These are phyloP conservation scores for Luffa acutangula DNA, from an alignment of 306 rosid genomes.

Conservation along the genomic window DNA sequence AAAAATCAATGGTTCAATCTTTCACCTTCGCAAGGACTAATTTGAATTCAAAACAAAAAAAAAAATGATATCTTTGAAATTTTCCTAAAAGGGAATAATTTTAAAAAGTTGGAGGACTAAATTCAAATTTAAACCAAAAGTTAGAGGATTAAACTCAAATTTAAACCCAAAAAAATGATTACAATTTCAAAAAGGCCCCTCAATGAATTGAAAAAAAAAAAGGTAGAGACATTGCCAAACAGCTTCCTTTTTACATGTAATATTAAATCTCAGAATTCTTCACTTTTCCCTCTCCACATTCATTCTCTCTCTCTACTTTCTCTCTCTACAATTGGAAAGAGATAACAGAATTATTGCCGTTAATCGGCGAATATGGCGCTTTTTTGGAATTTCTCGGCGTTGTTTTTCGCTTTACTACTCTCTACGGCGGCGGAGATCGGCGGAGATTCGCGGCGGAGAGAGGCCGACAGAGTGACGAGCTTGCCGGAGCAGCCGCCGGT, in stretches of 20 bases:
- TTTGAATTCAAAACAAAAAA: no score
- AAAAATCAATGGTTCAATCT: no score
- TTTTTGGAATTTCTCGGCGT: neutral
- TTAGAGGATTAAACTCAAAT: neutral
- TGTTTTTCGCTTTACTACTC: neutral
- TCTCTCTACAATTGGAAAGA: neutral
- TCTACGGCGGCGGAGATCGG: neutral
- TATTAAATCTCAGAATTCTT: neutral
- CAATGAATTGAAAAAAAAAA: neutral
- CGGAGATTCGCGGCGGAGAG: constrained; percentile 10
- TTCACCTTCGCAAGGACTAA: no score
- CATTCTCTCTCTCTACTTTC: neutral
- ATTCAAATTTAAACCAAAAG: neutral
- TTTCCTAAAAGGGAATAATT: neutral
- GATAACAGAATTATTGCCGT: neutral
- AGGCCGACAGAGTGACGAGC: constrained; percentile 37
- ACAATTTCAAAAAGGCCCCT: neutral
- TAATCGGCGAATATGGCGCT: neutral
- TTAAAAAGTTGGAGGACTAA: neutral
- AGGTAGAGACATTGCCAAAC: neutral
- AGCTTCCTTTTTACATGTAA: neutral
- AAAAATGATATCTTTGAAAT: no score
- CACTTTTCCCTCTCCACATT: neutral
- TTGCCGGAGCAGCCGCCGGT: constrained; percentile 56
- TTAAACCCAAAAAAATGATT: neutral